A percentile compares a stretch with the other conserved stretches of the same genome.
These are phyloP conservation scores for Sanguinoderma infundibulare DNA, from an alignment of 1,284 basidiomycete species.

Conservation along the genomic window DNA sequence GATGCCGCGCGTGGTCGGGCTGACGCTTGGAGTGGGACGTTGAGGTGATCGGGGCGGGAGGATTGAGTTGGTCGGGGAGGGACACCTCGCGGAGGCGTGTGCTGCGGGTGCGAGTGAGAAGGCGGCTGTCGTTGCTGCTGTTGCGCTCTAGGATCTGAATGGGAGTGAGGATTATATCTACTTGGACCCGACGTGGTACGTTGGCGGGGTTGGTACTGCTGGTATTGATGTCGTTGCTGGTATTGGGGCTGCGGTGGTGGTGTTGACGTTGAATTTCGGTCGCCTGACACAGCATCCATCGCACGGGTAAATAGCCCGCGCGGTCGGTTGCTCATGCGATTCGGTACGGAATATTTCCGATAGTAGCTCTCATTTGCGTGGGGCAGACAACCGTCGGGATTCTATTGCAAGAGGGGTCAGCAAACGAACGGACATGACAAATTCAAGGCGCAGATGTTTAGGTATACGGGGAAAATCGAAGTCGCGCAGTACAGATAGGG, in stretches of 20 bases:
- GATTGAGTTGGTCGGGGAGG: conserved; percentile 16
- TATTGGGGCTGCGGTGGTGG: conserved; percentile 14
- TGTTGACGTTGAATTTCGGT: conserved; percentile 27
- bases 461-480: too few species aligned
- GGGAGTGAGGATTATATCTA: conserved; percentile 41
- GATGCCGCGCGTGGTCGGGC: conserved; percentile 43
- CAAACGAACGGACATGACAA: too few species aligned
- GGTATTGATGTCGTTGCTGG: conserved; percentile 12
- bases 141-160: conserved; percentile 39
- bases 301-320: conserved; percentile 59
- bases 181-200: conserved; percentile 36
- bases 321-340: conserved; percentile 45
- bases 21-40: conserved; percentile 26
- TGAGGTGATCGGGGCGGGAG: conserved; percentile 23
- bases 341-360: conserved; percentile 68
- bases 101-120: conserved; percentile 9
- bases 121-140: conserved; percentile 19
- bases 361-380: conserved; percentile 60
- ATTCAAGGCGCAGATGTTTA: too few species aligned
- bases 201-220: conserved; percentile 33
- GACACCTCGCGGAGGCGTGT: conserved; percentile 20
- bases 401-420: conserved; percentile 33
- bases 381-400: conserved; percentile 58
- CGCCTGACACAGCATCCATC: conserved; percentile 40
- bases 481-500: too few species aligned